Conservation (phyloP, 495 filamentous ascomycete genomes). For the Xylaria palmicola region DNA sequence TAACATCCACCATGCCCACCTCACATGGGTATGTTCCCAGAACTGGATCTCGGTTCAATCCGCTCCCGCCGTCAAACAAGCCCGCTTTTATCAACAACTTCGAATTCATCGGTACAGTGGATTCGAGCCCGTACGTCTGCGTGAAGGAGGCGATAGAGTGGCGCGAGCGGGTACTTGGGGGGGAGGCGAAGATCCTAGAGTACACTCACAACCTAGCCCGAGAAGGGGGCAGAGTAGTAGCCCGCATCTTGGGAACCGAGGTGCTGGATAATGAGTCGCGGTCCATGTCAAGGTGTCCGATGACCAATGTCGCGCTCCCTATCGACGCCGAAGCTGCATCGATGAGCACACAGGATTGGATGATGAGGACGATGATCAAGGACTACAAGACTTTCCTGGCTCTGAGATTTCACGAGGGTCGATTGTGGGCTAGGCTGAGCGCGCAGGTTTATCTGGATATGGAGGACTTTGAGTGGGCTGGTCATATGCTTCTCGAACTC, state of each 20-base stretch:
- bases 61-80: constrained; percentile 46
- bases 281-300: constrained; percentile 45
- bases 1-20: constrained; percentile 69
- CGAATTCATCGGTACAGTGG: constrained; percentile 73
- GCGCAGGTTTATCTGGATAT: constrained; percentile 78
- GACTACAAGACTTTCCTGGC: constrained; percentile 72
- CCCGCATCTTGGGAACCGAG: constrained; percentile 65
- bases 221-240: constrained; percentile 57
- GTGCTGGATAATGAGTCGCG: constrained; percentile 60
- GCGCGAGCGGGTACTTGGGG: constrained; percentile 66
- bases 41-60: constrained; percentile 37
- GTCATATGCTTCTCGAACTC: constrained; percentile 56
- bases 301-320: constrained; percentile 77
- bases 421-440: constrained; percentile 70
- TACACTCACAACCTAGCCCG: constrained; percentile 60
- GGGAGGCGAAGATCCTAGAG: constrained; percentile 64
- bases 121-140: constrained; percentile 69
- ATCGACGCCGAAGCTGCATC: constrained; percentile 43
- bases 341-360: constrained; percentile 50
- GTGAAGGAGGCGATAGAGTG: constrained; percentile 69
- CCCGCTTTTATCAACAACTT: constrained; percentile 67
- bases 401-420: constrained; percentile 56
- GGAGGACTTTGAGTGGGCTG: constrained; percentile 75
- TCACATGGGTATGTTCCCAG: constrained; percentile 54
- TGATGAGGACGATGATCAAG: constrained; percentile 52